Percentiles rank a stretch among this genome's conserved stretches.
Evolutionary conservation across 73 alveolate genomes (phyloP).

Genomic region (Paramecium biaurelia): DNA sequence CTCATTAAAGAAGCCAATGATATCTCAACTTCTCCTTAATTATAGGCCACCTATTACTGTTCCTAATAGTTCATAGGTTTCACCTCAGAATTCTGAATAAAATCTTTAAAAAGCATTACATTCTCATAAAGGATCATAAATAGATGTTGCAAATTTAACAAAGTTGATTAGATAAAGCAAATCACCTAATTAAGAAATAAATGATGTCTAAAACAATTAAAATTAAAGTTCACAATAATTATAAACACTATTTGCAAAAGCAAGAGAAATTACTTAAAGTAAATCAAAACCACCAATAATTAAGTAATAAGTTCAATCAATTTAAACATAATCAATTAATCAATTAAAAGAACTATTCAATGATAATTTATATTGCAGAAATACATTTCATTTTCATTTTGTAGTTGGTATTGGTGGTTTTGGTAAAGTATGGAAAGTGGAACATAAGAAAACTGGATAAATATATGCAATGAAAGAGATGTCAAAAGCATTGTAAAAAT

Average conservation of each 20-base stretch:
- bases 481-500: slow-evolving; percentile 67
- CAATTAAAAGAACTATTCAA: slow-evolving; percentile 34
- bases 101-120: slow-evolving; percentile 22
- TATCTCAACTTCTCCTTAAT: neutral
- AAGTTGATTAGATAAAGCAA: neutral
- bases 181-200: neutral
- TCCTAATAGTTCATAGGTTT: slow-evolving; percentile 43
- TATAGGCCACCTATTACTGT: neutral
- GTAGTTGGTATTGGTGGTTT: slow-evolving; percentile 89
- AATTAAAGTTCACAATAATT: neutral
- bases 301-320: neutral
- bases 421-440: slow-evolving; percentile 91
- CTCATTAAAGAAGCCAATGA: neutral
- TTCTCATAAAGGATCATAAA: slow-evolving; percentile 26
- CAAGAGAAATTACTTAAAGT: slow-evolving; percentile 7
- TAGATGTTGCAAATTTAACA: slow-evolving; percentile 33
- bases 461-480: slow-evolving; percentile 87
- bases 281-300: neutral
- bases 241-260: neutral
- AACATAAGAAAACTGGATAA: slow-evolving; percentile 71
- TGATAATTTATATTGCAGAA: slow-evolving; percentile 41
- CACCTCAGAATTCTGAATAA: slow-evolving; percentile 28
- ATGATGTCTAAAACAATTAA: neutral
- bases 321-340: neutral
- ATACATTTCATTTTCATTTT: slow-evolving; percentile 71